A percentile compares a stretch with the other conserved stretches of the same genome.
Evolutionary conservation across 2,329 filamentous ascomycete species (phyloP).

Genomic region (Stachybotrys chartarum): DNA sequence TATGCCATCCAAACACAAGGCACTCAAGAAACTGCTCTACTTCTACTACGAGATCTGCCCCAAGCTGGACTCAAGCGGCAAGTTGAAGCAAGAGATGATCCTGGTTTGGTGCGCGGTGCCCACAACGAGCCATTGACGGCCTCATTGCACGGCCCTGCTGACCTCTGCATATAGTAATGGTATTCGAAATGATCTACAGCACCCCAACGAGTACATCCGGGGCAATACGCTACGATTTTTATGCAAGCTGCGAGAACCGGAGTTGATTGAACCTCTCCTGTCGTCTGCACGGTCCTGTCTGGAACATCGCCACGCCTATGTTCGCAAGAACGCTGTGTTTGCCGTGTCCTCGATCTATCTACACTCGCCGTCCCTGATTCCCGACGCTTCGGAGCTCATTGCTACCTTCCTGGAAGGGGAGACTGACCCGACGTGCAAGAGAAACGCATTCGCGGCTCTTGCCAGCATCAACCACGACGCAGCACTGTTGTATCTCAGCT

Average conservation of each 20-base stretch:
- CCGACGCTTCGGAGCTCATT: slow-evolving; percentile 89
- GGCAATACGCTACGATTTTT: slow-evolving; percentile 98
- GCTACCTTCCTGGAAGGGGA: slow-evolving; percentile 84
- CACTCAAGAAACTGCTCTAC: slow-evolving; percentile 95
- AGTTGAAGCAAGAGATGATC: slow-evolving; percentile 99
- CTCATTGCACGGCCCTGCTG: slow-evolving; percentile 7
- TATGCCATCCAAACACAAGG: slow-evolving; percentile 96
- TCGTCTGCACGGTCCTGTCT: slow-evolving; percentile 88
- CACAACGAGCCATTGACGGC: neutral
- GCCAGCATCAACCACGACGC: slow-evolving; percentile 89
- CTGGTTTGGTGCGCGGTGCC: slow-evolving; percentile 68
- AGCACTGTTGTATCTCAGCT: slow-evolving; percentile 78
- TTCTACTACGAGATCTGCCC: slow-evolving; percentile 99
- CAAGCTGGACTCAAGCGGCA: slow-evolving; percentile 84
- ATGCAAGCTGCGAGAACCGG: slow-evolving; percentile 89
- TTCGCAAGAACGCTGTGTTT: slow-evolving; percentile 96
- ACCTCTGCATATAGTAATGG: slow-evolving; percentile 64
- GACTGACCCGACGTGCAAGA: slow-evolving; percentile 91
- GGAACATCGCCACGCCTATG: slow-evolving; percentile 93
- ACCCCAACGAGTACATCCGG: slow-evolving; percentile 96
- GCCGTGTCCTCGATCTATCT: slow-evolving; percentile 87
- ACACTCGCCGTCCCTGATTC: slow-evolving; percentile 86
- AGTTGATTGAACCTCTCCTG: slow-evolving; percentile 91
- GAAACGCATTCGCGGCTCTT: slow-evolving; percentile 92
- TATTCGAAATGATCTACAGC: slow-evolving; percentile 94